Percentiles rank a stretch among this genome's conserved stretches.
These are phyloP conservation scores for Elongisporangium senticosum DNA, from an alignment of 352 stramenopile genomes.

Conservation along the genomic window DNA sequence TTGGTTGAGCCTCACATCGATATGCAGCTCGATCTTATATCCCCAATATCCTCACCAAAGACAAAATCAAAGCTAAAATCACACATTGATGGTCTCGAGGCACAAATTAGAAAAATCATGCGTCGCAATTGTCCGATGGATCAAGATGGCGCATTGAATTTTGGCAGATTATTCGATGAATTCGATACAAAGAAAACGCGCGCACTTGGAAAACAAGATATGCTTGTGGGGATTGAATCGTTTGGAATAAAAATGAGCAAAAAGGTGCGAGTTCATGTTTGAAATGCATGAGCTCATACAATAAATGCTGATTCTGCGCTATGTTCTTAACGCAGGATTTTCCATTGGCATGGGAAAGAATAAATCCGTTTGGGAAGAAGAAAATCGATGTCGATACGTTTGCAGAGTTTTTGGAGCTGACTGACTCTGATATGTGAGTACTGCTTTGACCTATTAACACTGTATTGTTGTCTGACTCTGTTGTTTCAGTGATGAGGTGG, in stretches of 20 bases:
- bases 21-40: slow-evolving; percentile 10
- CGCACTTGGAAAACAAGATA: slow-evolving; percentile 36
- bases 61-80: slow-evolving; percentile 30
- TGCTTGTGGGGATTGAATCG: slow-evolving; percentile 43
- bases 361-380: slow-evolving; percentile 57
- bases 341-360: slow-evolving; percentile 56
- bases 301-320: background rate
- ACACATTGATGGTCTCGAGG: slow-evolving; percentile 64
- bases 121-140: slow-evolving; percentile 69
- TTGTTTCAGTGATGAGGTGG: slow-evolving; percentile 47
- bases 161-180: slow-evolving; percentile 65
- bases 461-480: slow-evolving; percentile 1
- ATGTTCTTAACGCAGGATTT: slow-evolving; percentile 36
- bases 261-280: slow-evolving; percentile 30
- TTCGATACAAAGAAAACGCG: slow-evolving; percentile 70
- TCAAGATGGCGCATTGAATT: slow-evolving; percentile 72
- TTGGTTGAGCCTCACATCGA: slow-evolving; percentile 47
- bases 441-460: background rate
- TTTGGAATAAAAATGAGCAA: slow-evolving; percentile 75
- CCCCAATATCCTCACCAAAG: slow-evolving; percentile 20
- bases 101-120: slow-evolving; percentile 62
- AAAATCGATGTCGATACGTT: slow-evolving; percentile 51
- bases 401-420: slow-evolving; percentile 65
- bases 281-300: background rate
- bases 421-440: slow-evolving; percentile 70